Conservation (phyloP, 208 protist genomes). For the Trypanosoma melophagium region DNA sequence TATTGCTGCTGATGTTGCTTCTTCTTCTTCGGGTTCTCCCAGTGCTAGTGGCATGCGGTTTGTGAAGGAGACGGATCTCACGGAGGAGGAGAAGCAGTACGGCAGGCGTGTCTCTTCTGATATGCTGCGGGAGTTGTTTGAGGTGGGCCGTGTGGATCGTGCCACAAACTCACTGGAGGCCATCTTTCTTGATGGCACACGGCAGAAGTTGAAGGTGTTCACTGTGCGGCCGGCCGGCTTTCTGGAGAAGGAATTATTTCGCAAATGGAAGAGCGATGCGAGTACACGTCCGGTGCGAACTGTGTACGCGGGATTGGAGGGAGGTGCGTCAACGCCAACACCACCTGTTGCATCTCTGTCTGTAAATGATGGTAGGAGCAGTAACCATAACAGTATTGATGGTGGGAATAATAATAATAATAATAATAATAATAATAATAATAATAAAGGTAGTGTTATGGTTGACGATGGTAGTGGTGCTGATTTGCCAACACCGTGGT, state of each 20-base stretch:
- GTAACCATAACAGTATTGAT: not conserved
- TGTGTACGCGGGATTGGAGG: slow-evolving; percentile 2
- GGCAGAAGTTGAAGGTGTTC: slow-evolving; percentile 42
- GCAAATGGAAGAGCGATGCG: slow-evolving; percentile 71
- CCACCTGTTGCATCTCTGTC: not conserved
- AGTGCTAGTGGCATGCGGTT: slow-evolving; percentile 33
- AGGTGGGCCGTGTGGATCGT: slow-evolving; percentile 66
- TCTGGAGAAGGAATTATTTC: slow-evolving; percentile 59
- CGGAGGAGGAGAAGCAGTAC: slow-evolving; percentile 54
- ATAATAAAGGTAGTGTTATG: not conserved
- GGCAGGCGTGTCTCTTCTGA: slow-evolving; percentile 45
- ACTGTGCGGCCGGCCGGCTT: slow-evolving; percentile 75
- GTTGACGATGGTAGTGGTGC: no score
- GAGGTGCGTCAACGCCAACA: not conserved
- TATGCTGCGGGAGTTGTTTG: slow-evolving; percentile 56
- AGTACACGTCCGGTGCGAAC: slow-evolving; percentile 52
- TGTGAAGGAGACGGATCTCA: slow-evolving; percentile 38
- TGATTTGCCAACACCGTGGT: slow-evolving; percentile 40
- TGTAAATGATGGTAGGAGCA: not conserved
- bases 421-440: not conserved
- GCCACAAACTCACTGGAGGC: slow-evolving; percentile 48
- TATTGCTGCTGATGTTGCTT: no score
- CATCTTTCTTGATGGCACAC: slow-evolving; percentile 64
- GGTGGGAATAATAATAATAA: slow-evolving; percentile 2
- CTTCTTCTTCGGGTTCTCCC: not conserved